Percentiles rank a stretch among this genome's conserved stretches.
These are phyloP conservation scores for Gynostemma pentaphyllum DNA, from an alignment of 306 rosid genomes.

Conservation along the genomic window DNA sequence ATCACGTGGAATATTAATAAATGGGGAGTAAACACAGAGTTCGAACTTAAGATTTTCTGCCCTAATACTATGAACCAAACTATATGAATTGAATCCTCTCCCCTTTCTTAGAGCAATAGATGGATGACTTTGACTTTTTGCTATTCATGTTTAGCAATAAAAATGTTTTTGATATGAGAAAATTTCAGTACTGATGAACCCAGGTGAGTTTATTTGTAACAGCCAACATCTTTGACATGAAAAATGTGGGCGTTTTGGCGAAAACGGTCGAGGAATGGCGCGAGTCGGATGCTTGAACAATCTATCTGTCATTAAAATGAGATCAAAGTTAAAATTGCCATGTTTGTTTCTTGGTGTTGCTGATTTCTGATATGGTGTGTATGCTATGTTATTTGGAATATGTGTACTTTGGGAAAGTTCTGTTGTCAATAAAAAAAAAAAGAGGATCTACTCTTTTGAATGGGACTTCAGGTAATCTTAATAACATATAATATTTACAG, in stretches of 20 bases:
- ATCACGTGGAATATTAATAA: too few species aligned
- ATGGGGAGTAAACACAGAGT: too few species aligned
- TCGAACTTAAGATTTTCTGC: too few species aligned
- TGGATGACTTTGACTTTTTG: conserved; percentile 4
- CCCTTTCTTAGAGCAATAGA: not conserved
- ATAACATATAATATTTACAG: too few species aligned
- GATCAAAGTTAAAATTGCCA: not conserved
- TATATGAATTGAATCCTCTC: conserved; percentile 8
- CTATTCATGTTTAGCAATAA: not conserved
- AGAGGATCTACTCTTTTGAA: too few species aligned
- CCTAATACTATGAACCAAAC: too few species aligned
- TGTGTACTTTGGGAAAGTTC: too few species aligned
- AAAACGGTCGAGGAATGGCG: conserved; percentile 57
- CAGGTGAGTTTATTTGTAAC: conserved; percentile 26
- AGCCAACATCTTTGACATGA: conserved; percentile 79
- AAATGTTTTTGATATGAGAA: not conserved
- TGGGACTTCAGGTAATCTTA: too few species aligned
- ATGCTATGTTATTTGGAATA: too few species aligned
- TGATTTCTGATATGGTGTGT: not conserved
- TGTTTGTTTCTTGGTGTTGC: not conserved
- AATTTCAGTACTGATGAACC: too few species aligned
- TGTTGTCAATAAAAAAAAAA: too few species aligned
- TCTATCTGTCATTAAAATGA: not conserved
- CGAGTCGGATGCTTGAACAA: conserved; percentile 27
- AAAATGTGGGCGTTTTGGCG: conserved; percentile 60